Evolutionary conservation across 176 grass and related monocot genomes (phyloP).

Genomic region (Musa acuminata): DNA sequence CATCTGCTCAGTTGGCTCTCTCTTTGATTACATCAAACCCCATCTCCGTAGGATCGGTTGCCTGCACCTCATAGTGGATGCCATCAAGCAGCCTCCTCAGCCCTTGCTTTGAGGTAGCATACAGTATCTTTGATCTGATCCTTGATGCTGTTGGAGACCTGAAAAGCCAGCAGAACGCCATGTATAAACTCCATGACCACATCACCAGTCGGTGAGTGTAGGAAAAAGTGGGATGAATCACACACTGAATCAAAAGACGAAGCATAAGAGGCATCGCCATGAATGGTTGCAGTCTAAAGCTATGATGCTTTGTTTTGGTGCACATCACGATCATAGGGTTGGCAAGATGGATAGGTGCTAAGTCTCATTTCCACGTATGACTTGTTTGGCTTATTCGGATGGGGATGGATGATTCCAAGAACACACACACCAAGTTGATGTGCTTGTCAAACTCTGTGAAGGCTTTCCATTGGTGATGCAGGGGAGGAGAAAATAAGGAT

Average conservation of each 20-base stretch:
- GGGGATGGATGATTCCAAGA: neutral
- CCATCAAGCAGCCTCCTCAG: constrained; percentile 55
- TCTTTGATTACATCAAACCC: constrained; percentile 48
- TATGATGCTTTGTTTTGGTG: no score
- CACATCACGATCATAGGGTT: neutral
- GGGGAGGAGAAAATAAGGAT: no score
- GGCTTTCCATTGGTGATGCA: neutral
- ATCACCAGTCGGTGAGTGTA: neutral
- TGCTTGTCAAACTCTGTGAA: neutral
- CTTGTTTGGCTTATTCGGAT: neutral
- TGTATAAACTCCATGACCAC: neutral
- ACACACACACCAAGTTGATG: neutral
- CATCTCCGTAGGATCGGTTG: constrained; percentile 56
- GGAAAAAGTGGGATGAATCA: neutral
- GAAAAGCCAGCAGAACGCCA: neutral
- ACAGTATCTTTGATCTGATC: constrained; percentile 58
- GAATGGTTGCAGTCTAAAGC: no score
- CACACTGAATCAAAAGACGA: neutral
- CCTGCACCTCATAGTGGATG: constrained; percentile 71
- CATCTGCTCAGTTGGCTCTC: constrained; percentile 29
- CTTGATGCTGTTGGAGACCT: constrained; percentile 60
- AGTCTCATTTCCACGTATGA: constrained; percentile 6
- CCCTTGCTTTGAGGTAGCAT: constrained; percentile 48
- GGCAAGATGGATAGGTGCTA: neutral
- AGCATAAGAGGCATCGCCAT: neutral